A percentile compares a stretch with the other conserved stretches of the same genome.
Conservation (phyloP, 768 basidiomycete species). For the Podaxis sp. region DNA sequence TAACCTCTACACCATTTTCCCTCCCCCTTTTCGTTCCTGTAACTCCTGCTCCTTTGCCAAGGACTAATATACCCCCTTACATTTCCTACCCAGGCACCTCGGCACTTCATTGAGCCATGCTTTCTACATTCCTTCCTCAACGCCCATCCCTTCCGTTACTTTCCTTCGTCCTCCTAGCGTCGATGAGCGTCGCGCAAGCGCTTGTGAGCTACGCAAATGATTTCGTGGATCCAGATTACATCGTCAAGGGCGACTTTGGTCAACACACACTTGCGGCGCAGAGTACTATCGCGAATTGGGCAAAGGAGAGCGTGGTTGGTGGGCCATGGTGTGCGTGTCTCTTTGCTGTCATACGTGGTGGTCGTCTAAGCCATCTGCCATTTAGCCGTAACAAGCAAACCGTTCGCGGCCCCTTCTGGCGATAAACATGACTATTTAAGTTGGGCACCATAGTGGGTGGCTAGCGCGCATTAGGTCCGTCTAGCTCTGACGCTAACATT, state of each 20-base stretch:
- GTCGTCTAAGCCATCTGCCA: neutral
- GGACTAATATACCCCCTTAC: constrained; percentile 13
- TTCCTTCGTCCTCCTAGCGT: constrained; percentile 18
- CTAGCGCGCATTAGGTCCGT: neutral
- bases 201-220: constrained; percentile 49
- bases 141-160: constrained; percentile 16
- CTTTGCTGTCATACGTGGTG: neutral
- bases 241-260: constrained; percentile 42
- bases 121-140: constrained; percentile 28
- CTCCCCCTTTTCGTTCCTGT: neutral
- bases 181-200: constrained; percentile 27
- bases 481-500: neutral
- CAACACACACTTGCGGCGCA: constrained; percentile 46
- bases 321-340: constrained; percentile 57
- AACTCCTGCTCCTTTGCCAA: neutral
- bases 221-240: constrained; percentile 53
- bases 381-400: constrained; percentile 46
- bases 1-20: neutral
- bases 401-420: constrained; percentile 48
- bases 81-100: neutral
- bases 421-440: constrained; percentile 66
- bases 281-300: constrained; percentile 46
- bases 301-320: constrained; percentile 36
- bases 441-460: constrained; percentile 65
- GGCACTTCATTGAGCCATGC: constrained; percentile 20